A percentile compares a stretch with the other conserved stretches of the same genome.
Evolutionary conservation across 2,329 filamentous ascomycete species (phyloP).

Genomic region (Fusarium marasasianum): DNA sequence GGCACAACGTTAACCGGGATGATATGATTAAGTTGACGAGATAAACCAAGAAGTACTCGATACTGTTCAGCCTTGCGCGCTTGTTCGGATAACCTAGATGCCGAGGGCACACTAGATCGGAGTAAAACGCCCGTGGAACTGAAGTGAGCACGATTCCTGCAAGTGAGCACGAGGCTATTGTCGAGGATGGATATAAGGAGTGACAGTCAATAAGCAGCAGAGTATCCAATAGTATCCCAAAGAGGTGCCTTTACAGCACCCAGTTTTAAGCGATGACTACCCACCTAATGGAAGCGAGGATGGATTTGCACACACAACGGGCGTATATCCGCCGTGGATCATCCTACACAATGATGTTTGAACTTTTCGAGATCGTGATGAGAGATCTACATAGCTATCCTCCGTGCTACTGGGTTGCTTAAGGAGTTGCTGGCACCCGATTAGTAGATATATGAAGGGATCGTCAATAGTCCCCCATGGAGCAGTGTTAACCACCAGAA

Average conservation of each 20-base stretch:
- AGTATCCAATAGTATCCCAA: neutral
- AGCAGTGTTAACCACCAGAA: neutral
- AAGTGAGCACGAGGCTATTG: neutral
- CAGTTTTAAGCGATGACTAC: conserved; percentile 2
- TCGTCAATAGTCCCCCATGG: neutral
- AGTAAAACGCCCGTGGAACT: conserved; percentile 19
- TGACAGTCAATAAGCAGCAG: neutral
- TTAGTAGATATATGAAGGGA: conserved; percentile 1
- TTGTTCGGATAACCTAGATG: neutral
- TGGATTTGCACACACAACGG: neutral
- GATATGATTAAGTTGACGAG: conserved; percentile 11
- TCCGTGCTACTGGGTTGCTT: neutral
- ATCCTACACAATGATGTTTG: neutral
- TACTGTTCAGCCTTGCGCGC: conserved; percentile 26
- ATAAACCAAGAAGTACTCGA: conserved; percentile 4
- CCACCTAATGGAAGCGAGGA: neutral
- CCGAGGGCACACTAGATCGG: neutral
- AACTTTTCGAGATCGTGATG: neutral
- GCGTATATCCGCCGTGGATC: conserved; percentile 7
- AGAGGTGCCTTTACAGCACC: neutral
- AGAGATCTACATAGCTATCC: neutral
- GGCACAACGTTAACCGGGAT: conserved; percentile 30
- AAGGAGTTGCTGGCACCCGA: neutral
- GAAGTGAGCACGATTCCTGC: neutral
- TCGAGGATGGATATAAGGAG: neutral